Evolutionary conservation across 345 rosid species (phyloP).

Genomic region (Rhizophora apiculata): DNA sequence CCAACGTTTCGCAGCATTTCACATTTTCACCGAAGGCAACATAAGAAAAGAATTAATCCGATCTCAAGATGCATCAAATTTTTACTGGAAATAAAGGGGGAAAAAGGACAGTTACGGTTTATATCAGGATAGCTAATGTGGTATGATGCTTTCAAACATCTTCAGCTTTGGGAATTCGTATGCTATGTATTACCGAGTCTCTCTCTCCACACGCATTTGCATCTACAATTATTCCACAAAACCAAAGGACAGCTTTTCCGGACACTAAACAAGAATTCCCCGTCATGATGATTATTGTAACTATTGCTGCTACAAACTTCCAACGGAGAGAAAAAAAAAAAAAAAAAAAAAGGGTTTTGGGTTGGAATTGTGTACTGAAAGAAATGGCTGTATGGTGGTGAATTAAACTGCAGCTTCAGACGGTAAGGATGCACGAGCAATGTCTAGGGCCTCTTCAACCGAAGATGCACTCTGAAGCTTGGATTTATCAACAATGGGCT

Average conservation of each 20-base stretch:
- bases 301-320: neutral
- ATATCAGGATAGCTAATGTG: no score
- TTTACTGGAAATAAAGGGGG: no score
- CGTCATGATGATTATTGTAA: constrained; percentile 10
- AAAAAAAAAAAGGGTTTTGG: neutral
- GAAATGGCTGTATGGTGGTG: neutral
- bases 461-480: constrained; percentile 77
- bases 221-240: constrained; percentile 8
- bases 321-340: neutral
- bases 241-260: neutral
- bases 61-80: no score
- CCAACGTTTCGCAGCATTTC: no score
- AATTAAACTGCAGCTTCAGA: constrained; percentile 23
- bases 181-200: neutral
- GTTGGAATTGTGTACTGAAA: neutral
- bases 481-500: constrained; percentile 66
- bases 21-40: no score
- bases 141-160: no score
- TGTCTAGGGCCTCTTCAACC: constrained; percentile 79
- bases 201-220: neutral
- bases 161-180: no score
- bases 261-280: neutral
- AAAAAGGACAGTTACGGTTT: no score
- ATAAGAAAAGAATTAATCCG: no score
- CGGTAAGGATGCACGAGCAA: constrained; percentile 50